phyloP scores from a whole-genome alignment of 352 stramenopile species.

The Thalassiosira mediterranea region DNA sequence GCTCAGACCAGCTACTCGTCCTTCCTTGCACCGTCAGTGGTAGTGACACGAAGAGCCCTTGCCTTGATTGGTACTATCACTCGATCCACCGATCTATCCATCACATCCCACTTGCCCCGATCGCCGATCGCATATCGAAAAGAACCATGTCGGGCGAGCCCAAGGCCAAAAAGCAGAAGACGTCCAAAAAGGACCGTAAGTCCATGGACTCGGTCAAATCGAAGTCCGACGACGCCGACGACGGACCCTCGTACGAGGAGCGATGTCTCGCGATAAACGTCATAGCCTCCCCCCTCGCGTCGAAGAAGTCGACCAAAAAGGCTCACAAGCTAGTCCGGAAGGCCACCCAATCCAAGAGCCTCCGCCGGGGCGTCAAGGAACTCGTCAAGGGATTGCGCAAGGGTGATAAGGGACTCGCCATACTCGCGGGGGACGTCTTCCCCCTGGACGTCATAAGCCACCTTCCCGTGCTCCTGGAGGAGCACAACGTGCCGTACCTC shows the following conservation, averaged over 20 bases:
- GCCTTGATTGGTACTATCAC: too few species aligned
- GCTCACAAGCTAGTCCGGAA: slow-evolving; percentile 85
- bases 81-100: too few species aligned
- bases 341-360: slow-evolving; percentile 91
- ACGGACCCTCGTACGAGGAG: slow-evolving; percentile 77
- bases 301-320: slow-evolving; percentile 93
- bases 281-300: slow-evolving; percentile 96
- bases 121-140: too few species aligned
- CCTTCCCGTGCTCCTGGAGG: slow-evolving; percentile 97
- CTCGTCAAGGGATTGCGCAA: slow-evolving; percentile 97
- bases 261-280: slow-evolving; percentile 84
- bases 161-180: slow-evolving; percentile 57
- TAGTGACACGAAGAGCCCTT: too few species aligned
- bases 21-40: too few species aligned
- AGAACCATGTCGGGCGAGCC: slow-evolving; percentile 52
- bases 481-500: slow-evolving; percentile 98
- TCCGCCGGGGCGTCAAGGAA: slow-evolving; percentile 99
- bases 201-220: background rate
- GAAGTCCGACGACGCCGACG: slow-evolving; percentile 5
- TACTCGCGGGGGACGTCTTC: slow-evolving; percentile 99
- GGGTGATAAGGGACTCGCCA: slow-evolving; percentile 95
- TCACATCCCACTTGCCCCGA: too few species aligned
- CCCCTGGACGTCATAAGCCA: slow-evolving; percentile 99
- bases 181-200: slow-evolving; percentile 52
- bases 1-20: too few species aligned